Conservation (phyloP, 768 basidiomycete species). For the Mycena galericulata region DNA sequence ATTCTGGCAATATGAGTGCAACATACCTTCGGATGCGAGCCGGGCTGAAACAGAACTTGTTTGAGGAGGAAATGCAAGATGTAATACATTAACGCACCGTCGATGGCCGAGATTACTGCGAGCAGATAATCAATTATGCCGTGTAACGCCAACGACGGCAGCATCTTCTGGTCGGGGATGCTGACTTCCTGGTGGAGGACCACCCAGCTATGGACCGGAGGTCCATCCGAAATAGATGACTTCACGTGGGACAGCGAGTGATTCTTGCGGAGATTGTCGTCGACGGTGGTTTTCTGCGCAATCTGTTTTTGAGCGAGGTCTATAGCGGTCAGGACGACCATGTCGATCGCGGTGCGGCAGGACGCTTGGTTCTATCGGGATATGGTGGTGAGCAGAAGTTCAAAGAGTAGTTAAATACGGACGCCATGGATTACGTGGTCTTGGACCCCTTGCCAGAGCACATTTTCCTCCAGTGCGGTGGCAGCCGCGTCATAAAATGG, state of each 20-base stretch:
- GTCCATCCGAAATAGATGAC: not conserved
- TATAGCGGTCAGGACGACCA: not conserved
- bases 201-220: not conserved
- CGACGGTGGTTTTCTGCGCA: not conserved
- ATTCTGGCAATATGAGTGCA: not conserved
- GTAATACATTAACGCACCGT: not conserved
- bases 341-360: not conserved
- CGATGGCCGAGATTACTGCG: not conserved
- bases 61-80: not conserved
- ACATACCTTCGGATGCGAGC: not conserved
- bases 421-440: not conserved
- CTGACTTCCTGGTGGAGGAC: not conserved
- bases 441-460: not conserved
- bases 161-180: not conserved
- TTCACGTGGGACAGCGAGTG: not conserved
- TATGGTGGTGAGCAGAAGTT: not conserved
- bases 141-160: not conserved
- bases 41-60: not conserved
- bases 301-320: not conserved
- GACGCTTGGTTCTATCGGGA: not conserved
- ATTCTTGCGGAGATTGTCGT: not conserved
- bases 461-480: not conserved
- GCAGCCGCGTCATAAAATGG: not conserved
- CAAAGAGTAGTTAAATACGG: not conserved
- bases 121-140: not conserved